A percentile compares a stretch with the other conserved stretches of the same genome.
Conservation (phyloP, 116 monocot species). For the Papilionanthe hybrid region DNA sequence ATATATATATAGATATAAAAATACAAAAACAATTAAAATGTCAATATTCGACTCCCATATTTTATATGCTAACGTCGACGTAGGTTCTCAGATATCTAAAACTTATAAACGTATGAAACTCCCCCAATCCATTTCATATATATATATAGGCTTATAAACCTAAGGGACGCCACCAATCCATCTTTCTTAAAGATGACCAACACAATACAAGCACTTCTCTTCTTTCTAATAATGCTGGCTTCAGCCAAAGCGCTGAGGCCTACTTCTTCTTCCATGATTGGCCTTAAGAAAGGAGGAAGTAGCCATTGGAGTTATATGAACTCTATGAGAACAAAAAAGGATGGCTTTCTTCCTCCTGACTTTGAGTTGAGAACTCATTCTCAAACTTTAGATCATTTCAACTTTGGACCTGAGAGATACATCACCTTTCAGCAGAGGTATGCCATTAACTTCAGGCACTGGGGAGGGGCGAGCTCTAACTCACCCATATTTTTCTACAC, state of each 20-base stretch:
- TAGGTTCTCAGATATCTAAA: no score
- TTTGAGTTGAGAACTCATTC: background rate
- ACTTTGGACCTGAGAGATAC: conserved; percentile 16
- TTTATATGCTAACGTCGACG: no score
- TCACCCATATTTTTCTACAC: conserved; percentile 22
- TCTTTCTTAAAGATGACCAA: no score
- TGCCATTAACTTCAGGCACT: conserved; percentile 14
- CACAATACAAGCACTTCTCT: no score
- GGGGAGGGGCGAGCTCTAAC: conserved; percentile 19
- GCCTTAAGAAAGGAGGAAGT: background rate
- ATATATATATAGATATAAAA: no score
- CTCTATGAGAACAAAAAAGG: background rate
- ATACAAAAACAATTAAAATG: no score
- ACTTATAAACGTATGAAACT: no score
- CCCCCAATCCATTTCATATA: no score
- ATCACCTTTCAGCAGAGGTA: conserved; percentile 20
- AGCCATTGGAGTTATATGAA: background rate
- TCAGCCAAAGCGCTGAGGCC: background rate
- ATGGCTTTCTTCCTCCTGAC: background rate
- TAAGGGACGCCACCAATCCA: no score
- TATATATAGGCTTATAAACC: no score
- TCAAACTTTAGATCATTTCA: conserved; percentile 28
- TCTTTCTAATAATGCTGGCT: background rate
- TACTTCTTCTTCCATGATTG: background rate
- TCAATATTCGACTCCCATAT: no score